A percentile compares a stretch with the other conserved stretches of the same genome.
phyloP scores from a whole-genome alignment of 495 filamentous ascomycete species.

The Neurospora tetraspora region DNA sequence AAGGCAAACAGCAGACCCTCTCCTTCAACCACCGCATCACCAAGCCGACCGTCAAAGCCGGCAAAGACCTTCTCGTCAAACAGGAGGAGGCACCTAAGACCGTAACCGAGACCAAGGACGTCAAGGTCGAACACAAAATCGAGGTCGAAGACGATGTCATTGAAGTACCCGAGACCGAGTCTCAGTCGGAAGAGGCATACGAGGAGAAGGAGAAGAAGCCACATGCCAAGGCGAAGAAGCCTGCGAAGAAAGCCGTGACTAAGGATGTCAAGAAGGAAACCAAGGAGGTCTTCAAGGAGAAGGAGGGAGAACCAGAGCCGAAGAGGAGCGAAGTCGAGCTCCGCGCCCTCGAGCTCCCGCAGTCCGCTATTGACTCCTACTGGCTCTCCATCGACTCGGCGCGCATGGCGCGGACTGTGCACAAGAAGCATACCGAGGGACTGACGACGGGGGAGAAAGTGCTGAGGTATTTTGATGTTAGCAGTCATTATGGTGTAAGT shows the following conservation, averaged over 20 bases:
- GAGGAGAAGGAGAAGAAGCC: conserved; percentile 1
- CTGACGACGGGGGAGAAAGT: conserved; percentile 72
- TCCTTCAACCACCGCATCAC: conserved; percentile 69
- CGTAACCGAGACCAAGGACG: conserved; percentile 3
- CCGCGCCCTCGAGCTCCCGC: conserved; percentile 47
- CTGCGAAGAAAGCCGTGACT: conserved; percentile 27
- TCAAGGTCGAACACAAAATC: not conserved
- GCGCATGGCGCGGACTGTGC: conserved; percentile 44
- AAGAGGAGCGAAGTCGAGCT: conserved; percentile 28
- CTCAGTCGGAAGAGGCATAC: conserved; percentile 6
- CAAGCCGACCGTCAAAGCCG: conserved; percentile 51
- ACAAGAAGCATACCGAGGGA: conserved; percentile 49
- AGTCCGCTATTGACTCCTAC: conserved; percentile 57
- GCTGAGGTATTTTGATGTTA: conserved; percentile 79
- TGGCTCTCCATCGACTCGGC: conserved; percentile 59
- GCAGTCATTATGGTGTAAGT: conserved; percentile 80
- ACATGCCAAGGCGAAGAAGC: conserved; percentile 11
- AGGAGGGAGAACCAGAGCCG: conserved; percentile 5
- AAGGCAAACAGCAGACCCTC: conserved; percentile 51
- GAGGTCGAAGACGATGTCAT: not conserved
- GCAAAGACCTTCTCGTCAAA: conserved; percentile 32
- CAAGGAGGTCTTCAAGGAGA: not conserved
- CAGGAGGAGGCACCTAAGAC: conserved; percentile 9
- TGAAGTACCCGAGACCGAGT: not conserved
- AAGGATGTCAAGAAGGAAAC: conserved; percentile 7